Conservation (phyloP, 345 rosid genomes). For the Brassica juncea region DNA sequence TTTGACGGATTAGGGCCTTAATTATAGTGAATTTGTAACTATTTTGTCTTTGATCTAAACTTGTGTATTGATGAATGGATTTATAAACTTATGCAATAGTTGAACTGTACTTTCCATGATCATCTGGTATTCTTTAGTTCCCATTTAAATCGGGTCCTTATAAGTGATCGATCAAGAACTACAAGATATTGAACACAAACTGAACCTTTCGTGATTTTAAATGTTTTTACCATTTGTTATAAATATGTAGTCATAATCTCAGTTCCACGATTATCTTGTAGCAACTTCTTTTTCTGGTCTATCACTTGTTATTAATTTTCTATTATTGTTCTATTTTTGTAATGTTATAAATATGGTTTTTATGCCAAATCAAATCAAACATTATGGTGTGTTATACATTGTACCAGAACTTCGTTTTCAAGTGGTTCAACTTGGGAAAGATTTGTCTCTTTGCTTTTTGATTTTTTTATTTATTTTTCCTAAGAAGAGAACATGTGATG, state of each 20-base stretch:
- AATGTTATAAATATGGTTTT: slow-evolving; percentile 25
- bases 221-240: background rate
- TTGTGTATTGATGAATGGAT: background rate
- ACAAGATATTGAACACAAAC: background rate
- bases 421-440: slow-evolving; percentile 26
- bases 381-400: slow-evolving; percentile 38
- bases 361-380: slow-evolving; percentile 40
- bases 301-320: background rate
- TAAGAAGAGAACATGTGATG: slow-evolving; percentile 14
- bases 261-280: slow-evolving; percentile 10
- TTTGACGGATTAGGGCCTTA: background rate
- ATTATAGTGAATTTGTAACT: background rate
- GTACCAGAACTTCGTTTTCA: slow-evolving; percentile 28
- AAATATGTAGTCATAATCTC: background rate
- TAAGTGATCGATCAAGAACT: slow-evolving; percentile 15
- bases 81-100: background rate
- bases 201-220: background rate
- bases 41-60: background rate
- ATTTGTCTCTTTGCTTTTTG: slow-evolving; percentile 17
- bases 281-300: background rate
- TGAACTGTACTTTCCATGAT: slow-evolving; percentile 1
- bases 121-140: slow-evolving; percentile 1
- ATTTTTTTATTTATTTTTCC: background rate
- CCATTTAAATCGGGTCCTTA: background rate
- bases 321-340: slow-evolving; percentile 16